Base-by-base conservation (phyloP, 192 early-diverging fungal species). In the Rhizophagus prolifer region DNA sequence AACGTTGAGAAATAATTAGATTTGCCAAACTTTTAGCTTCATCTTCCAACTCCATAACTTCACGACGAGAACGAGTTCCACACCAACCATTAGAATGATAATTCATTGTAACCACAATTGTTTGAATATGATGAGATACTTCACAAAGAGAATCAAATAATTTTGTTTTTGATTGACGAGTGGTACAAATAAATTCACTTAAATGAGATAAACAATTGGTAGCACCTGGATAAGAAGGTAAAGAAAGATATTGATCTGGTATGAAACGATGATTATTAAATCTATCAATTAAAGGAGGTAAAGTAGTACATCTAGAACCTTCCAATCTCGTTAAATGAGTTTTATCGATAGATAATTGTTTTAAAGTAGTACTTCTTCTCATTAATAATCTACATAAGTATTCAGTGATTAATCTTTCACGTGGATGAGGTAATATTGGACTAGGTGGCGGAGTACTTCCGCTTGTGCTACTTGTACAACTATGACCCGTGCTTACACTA, bases 291-390 rank as follows among this genome's bases (percentile, higher is more conserved):
- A 38, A 67, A n/a, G 30, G 65, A 10, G 65, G 34, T 41, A 67
- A 71, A 7, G 47, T 25, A 3, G 6, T 9, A 47, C 70, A 58
- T 7, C 46, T 31, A n/a, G 36, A 38, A 31, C 19, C 54, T 19
- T 30, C 10, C 1, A 4, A 4, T 60, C 50, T 54, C 6, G 19
- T 60, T 73, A 26, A 73, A 73, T 36, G 5, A 36, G 30, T 73
- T 30, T 26, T 31, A 60, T 73, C 71, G n/a, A 73, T 73, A 31
- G 71, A 73, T 36, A 73, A 58, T 73, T 58, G 47, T 60, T 60
- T 58, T 12, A 73, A 13, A 25, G 71, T 30, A 21, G 28, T 10
- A 73, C 71, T n/a, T 41, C 31, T 58, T 4, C 54, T 58, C 31
- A 73, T 73, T 23, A 73, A 60, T 73, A 73, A 58, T 38, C 8